phyloP scores from a whole-genome alignment of 768 basidiomycete genomes.

The Psilocybe cyanescens region DNA sequence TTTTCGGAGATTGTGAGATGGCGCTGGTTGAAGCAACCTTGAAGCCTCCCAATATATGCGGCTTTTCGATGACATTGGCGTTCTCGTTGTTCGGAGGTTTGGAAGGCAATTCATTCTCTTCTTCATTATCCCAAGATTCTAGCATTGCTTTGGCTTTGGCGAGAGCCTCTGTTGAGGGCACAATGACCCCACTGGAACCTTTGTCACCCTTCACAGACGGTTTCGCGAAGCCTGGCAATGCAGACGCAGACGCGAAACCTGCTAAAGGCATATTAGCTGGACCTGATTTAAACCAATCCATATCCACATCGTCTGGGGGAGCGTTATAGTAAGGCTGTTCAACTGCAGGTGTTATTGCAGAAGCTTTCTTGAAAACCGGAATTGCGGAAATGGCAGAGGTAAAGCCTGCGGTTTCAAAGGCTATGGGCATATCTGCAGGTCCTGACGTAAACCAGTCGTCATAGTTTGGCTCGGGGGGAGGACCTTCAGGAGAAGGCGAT shows the following conservation, averaged over 20 bases:
- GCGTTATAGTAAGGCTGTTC: conserved; percentile 25
- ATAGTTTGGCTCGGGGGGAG: conserved; percentile 42
- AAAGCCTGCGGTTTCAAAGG: conserved; percentile 1
- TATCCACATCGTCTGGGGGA: conserved; percentile 40
- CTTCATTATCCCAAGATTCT: conserved; percentile 50
- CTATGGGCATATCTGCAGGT: conserved; percentile 20
- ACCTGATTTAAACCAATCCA: conserved; percentile 55
- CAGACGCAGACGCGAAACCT: conserved; percentile 7
- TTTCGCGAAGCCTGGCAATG: conserved; percentile 29
- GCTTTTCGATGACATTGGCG: not conserved
- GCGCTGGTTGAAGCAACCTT: conserved; percentile 25
- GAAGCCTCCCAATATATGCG: conserved; percentile 18
- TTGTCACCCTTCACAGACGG: conserved; percentile 27
- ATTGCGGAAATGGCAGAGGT: conserved; percentile 7
- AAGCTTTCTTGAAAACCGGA: conserved; percentile 33
- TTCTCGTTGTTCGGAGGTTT: conserved; percentile 24
- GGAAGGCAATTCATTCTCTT: conserved; percentile 5
- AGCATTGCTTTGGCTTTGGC: conserved; percentile 58
- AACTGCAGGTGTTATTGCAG: conserved; percentile 9
- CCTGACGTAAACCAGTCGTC: conserved; percentile 54
- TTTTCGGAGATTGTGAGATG: conserved; percentile 27
- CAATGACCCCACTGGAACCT: conserved; percentile 32
- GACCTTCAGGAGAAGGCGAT: conserved; percentile 44
- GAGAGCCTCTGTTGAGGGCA: conserved; percentile 58
- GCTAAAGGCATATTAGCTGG: conserved; percentile 21